These are phyloP conservation scores for Brettanomyces anomalus DNA, from an alignment of 805 yeast genomes.

Conservation along the genomic window DNA sequence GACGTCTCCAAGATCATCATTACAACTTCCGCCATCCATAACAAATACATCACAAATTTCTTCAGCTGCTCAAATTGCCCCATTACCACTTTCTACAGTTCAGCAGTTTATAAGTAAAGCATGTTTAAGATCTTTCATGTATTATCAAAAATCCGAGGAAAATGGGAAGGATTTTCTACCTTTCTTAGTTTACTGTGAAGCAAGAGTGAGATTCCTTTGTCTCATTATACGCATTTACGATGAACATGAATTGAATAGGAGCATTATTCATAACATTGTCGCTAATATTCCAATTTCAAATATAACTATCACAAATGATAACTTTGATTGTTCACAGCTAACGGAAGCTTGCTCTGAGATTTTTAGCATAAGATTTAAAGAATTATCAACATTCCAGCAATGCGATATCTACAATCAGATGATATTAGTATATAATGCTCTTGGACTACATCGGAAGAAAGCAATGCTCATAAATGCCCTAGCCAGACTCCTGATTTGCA, in stretches of 20 bases:
- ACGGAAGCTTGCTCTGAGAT: slow-evolving; percentile 38
- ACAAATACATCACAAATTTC: slow-evolving; percentile 8
- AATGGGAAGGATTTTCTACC: slow-evolving; percentile 74
- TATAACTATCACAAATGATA: background rate
- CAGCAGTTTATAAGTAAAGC: slow-evolving; percentile 31
- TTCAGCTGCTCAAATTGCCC: slow-evolving; percentile 3
- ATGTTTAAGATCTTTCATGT: slow-evolving; percentile 30
- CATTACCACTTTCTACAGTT: slow-evolving; percentile 17
- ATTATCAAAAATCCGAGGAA: slow-evolving; percentile 41
- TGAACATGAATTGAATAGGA: slow-evolving; percentile 38
- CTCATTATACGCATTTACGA: slow-evolving; percentile 46
- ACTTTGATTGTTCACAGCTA: slow-evolving; percentile 31
- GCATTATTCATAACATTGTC: slow-evolving; percentile 36
- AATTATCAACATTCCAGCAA: slow-evolving; percentile 43
- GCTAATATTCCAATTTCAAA: slow-evolving; percentile 22
- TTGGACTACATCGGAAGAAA: slow-evolving; percentile 58
- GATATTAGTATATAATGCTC: slow-evolving; percentile 51
- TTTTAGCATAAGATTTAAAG: slow-evolving; percentile 34
- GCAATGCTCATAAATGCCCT: slow-evolving; percentile 63
- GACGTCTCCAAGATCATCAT: slow-evolving; percentile 42
- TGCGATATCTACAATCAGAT: slow-evolving; percentile 56
- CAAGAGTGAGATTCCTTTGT: slow-evolving; percentile 53
- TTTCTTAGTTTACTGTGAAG: slow-evolving; percentile 67
- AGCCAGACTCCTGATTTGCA: slow-evolving; percentile 29
- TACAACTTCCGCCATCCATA: slow-evolving; percentile 17